Evolutionary conservation across 2,329 filamentous ascomycete genomes (phyloP), one percentile per base, ranked within the genome.

Genomic region (Trichothecium roseum): DNA sequence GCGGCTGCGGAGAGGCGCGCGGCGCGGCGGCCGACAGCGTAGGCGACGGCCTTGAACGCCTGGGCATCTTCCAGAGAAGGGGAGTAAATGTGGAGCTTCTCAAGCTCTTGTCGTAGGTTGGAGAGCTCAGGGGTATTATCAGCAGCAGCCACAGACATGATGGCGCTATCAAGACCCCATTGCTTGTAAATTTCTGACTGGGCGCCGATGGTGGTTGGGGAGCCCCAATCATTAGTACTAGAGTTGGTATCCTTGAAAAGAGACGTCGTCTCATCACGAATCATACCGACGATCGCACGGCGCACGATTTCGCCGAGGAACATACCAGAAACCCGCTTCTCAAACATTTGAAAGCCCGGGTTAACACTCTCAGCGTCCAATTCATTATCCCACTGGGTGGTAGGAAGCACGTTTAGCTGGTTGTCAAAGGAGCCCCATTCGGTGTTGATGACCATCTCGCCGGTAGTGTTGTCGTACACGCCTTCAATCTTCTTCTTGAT

Each of bases 371-470:
- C 76, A 38, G 66, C 64, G 58, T 98, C 89, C 17, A 98, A 69
- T 38, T 77, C 71, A 34, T 68, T 63, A 54, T 98, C 91, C 63
- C 86, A 96, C 0, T 75, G 65, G 0, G 89, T 96, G 49, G 78
- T 81, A 31, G 89, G 91, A 28, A 98, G 70, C 15, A 94, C 83
- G 47, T 81, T 84, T 45, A 96, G 76, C 48, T 83, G 75, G 63
- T 96, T 96, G 62, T 98, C 91, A 52, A 98, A 98, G 38, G 86
- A 94, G 42, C 91, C 91, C 91, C 91, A 98, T 63, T 98, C 91
- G 1, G 84, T 89, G 63, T 98, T 98, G 62, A 98, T 74, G 39
- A 98, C 86, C 91, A 98, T 98, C 48, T 93, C 78, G 35, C 88
- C 87, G 0, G 88, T 93, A 8, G 77, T 78, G 33, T 68, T 68